phyloP scores from a whole-genome alignment of 2,329 filamentous ascomycete species.

The Samsoniella hepiali region DNA sequence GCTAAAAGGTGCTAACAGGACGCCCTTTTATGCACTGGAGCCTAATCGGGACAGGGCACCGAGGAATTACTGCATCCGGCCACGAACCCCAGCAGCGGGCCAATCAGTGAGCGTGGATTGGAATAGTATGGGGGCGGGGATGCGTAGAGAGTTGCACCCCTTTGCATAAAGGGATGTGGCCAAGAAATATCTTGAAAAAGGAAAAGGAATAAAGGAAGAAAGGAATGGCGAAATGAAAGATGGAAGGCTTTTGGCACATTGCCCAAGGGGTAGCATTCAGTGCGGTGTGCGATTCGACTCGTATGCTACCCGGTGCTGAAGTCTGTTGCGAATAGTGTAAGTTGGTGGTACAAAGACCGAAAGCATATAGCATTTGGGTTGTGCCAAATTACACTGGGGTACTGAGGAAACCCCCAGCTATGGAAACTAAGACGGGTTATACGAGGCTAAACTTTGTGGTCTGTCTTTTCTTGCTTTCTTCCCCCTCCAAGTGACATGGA shows the following conservation, averaged over 20 bases:
- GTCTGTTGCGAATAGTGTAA: neutral
- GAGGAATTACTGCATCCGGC: conserved; percentile 16
- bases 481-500: neutral
- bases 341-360: neutral
- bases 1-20: neutral
- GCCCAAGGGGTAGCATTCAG: neutral
- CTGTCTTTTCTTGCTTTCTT: too few relatives aligned
- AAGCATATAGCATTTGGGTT: neutral
- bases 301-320: conserved; percentile 2
- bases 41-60: neutral
- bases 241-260: neutral
- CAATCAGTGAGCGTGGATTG: neutral
- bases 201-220: neutral
- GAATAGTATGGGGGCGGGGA: neutral
- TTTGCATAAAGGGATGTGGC: neutral
- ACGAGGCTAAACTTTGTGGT: neutral
- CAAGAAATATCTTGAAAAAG: neutral
- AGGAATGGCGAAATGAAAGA: neutral
- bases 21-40: neutral
- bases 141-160: neutral
- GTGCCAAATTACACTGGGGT: neutral
- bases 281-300: neutral
- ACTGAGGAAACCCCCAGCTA: too few relatives aligned
- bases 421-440: neutral
- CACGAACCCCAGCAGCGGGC: neutral